Percentiles rank a stretch among this genome's conserved stretches.
These are phyloP conservation scores for Chrysoporthe puriensis DNA, from an alignment of 2,329 filamentous ascomycete genomes.

Conservation along the genomic window DNA sequence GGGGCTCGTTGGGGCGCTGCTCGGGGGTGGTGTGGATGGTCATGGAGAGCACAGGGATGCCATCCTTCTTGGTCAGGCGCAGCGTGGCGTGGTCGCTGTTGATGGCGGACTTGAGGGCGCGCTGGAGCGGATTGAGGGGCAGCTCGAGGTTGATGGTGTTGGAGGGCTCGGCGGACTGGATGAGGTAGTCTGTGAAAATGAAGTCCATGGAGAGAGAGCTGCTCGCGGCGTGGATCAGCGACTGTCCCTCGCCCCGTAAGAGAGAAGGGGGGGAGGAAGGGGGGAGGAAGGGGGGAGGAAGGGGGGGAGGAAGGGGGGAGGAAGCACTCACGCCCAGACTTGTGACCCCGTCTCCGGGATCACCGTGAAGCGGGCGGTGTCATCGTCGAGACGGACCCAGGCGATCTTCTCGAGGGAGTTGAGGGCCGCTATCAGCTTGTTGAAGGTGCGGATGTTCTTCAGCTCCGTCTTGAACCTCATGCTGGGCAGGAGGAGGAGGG, in stretches of 20 bases:
- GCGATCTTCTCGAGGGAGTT: conserved; percentile 78
- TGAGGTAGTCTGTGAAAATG: conserved; percentile 83
- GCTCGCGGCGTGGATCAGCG: conserved; percentile 18
- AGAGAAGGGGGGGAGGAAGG: not conserved
- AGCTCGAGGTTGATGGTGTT: conserved; percentile 98
- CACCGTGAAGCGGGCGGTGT: conserved; percentile 89
- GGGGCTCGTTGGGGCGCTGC: conserved; percentile 41
- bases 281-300: not conserved
- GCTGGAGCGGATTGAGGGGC: conserved; percentile 82
- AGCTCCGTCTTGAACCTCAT: conserved; percentile 71
- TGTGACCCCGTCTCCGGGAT: conserved; percentile 94
- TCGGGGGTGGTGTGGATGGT: conserved; percentile 82
- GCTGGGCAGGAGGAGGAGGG: conserved; percentile 33
- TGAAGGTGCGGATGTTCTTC: conserved; percentile 68
- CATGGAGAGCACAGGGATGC: conserved; percentile 82
- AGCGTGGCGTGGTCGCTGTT: conserved; percentile 82
- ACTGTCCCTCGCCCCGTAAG: no score
- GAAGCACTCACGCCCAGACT: conserved; percentile 80
- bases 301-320: no score
- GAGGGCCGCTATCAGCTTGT: conserved; percentile 67
- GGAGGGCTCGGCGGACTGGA: conserved; percentile 79
- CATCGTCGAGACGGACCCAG: conserved; percentile 87
- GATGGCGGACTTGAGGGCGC: conserved; percentile 87
- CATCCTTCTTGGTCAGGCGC: conserved; percentile 90
- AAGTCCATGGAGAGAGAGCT: conserved; percentile 71